Base-by-base conservation (phyloP, 1,284 basidiomycete species). In the Ceratobasidium sp. region DNA sequence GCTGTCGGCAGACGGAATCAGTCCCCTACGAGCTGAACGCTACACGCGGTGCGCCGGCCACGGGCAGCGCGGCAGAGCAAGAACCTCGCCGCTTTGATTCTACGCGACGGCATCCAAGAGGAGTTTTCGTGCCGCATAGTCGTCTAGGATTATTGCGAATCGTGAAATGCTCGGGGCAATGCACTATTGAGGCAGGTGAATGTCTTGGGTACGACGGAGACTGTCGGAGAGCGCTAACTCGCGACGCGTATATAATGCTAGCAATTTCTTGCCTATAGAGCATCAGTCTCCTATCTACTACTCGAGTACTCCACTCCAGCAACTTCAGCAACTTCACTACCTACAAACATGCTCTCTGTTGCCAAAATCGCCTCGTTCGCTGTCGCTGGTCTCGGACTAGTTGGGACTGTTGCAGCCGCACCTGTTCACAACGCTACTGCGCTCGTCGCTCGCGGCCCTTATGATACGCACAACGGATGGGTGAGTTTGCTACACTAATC, bases 381-480 rank as follows among this genome's bases (percentile, higher is more conserved):
- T 17, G 64, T 67, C 50, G 42, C 52, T 59, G 40, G 38, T 5
- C 62, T 76, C 54, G 74, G 74, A n/a, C 12, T 76, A 1, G 40
- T 59, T 48, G 74, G 74, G 26, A 57, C 26, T 38, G 64, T 52
- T 1, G 54, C 26, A 5, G 64, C 74, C 20, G 74, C 64, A 12
- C 74, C 74, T n/a, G 64, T 76, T 23, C 74, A 67, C 9, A 76
- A 76, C 33, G 52, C 50, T 3, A 76, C 74, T 46, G 15, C 17
- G 9, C 71, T 75, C 12, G 61, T 65, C 48, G 74, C 74, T 40
- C 74, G 74, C 42, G 74, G 62, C 28, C 74, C 74, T 5, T 76
- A 76, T 23, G 74, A 76, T 33, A 76, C 74, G n/a, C 74, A 76
- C n/a, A 76, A 76, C 64, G 74, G 74, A 76, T 76, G 74, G 74